A percentile compares a stretch with the other conserved stretches of the same genome.
These are phyloP conservation scores for Cercophora scortea DNA, from an alignment of 495 filamentous ascomycete species.

Conservation along the genomic window DNA sequence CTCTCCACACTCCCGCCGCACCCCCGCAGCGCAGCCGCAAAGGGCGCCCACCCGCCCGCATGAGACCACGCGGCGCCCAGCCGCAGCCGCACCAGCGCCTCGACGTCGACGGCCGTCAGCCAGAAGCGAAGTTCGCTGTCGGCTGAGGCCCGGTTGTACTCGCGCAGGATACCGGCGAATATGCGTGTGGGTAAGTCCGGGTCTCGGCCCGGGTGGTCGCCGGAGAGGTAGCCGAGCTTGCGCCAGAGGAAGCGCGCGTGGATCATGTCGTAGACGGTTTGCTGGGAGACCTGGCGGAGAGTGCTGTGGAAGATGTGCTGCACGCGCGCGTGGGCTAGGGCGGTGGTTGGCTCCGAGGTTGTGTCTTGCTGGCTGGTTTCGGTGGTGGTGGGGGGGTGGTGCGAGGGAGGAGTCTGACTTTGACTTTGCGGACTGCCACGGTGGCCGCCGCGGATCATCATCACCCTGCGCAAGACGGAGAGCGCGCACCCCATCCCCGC, in stretches of 20 bases:
- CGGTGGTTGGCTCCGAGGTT: neutral
- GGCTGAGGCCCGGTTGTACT: neutral
- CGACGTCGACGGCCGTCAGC: conserved; percentile 6
- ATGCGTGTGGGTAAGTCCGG: neutral
- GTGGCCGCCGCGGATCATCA: too few relatives aligned
- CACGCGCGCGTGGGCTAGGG: neutral
- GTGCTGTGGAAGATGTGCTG: conserved; percentile 1
- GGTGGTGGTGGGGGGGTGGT: neutral
- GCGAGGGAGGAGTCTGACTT: too few relatives aligned
- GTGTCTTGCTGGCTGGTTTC: neutral
- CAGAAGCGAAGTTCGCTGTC: neutral
- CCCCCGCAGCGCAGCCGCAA: conserved; percentile 1
- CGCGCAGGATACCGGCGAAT: conserved; percentile 1
- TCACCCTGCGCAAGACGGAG: neutral
- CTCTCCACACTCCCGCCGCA: neutral
- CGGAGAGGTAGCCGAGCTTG: conserved; percentile 2
- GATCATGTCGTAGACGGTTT: conserved; percentile 7
- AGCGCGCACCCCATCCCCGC: conserved; percentile 3
- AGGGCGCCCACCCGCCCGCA: conserved; percentile 3
- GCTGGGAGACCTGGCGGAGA: neutral
- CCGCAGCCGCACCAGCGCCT: conserved; percentile 1
- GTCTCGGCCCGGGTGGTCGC: conserved; percentile 8
- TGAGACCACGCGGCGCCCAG: neutral
- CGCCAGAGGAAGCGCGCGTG: conserved; percentile 8
- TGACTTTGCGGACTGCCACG: too few relatives aligned